Evolutionary conservation across 2,329 filamentous ascomycete species (phyloP), one percentile per base, ranked within the genome.

Genomic region (Penicillium sp.): DNA sequence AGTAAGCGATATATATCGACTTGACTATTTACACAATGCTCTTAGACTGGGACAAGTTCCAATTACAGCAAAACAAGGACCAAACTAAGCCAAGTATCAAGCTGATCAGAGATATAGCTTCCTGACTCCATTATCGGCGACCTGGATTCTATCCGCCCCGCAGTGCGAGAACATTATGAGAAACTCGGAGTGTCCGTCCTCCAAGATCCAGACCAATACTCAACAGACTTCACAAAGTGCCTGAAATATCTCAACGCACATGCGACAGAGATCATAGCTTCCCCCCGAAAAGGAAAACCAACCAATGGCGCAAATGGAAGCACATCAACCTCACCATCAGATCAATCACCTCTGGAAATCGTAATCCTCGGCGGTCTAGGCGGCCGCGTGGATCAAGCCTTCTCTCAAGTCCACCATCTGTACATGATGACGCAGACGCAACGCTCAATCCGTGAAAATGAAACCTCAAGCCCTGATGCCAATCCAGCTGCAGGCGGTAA

Each of bases 201-300:
- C 61, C 78, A 85, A 64, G 86, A 93, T 60, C 71, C 80, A n/a
- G 90, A 95, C 69, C 90, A 97, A 73, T 84, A 95, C 64, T 88
- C 87, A 19, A 96, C 94, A 28, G 94, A 99, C 73, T 96, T 97
- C 65, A 87, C 84, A 65, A 99, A 99, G 78, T 90, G 86, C 65
- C 83, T 88, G 63, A 79, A 73, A 61, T 87, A 82, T 74, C 81
- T 86, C 60, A 82, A 81, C 45, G 64, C 48, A 5, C 67, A 71
- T 48, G 63, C 60, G 6, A 47, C 53, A 30, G 63, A 67, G 11
- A 70, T 73, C 36, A 56, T 69, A 35, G 31, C 60, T n/a, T 61
- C 56, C 7, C 59, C 63, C 5, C 55, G 58, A 25, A 43, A 53
- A 28, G 35, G 52, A 19, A 50, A 56, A 47, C 40, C 44, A 56